Evolutionary conservation across 2,329 filamentous ascomycete species (phyloP), one percentile per base, ranked within the genome.

Genomic region (Aspergillus thermomutatus): DNA sequence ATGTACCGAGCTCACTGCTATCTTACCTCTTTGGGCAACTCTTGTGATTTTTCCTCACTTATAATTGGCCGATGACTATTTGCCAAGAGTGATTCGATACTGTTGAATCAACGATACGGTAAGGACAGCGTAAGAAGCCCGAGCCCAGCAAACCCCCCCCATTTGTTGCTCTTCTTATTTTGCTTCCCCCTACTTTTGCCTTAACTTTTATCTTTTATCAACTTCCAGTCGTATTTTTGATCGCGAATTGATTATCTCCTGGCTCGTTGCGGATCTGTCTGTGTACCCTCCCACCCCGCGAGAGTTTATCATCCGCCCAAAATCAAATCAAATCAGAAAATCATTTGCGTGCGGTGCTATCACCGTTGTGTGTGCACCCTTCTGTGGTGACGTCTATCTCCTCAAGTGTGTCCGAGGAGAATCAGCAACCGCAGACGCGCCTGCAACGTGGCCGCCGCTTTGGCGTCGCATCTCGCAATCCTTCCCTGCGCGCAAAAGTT

Each of bases 401-500:
- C 52, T 60, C 50, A n/a, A n/a, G n/a, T n/a, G n/a, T n/a, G n/a
- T n/a, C n/a, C n/a, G n/a, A n/a, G n/a, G n/a, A n/a, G n/a, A n/a
- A 50, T 50, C 47, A 47, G 54, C 55, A 51, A 55, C 59, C 28
- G 54, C 37, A 57, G 71, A 77, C 73, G 72, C 77, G 69, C 75
- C 73, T 74, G 72, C 75, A 73, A 76, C 75, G 75, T 77, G 75
- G 74, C 73, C 70, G 71, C 61, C 71, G 66, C 65, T 63, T 57
- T 63, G 65, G 66, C 68, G 65, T 65, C 66, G 70, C 69, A 72
- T 66, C 65, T 62, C 59, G 49, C 23, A 47, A 58, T 52, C 50
- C 56, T 57, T 54, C 57, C 61, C 55, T 54, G 52, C 50, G 41
- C n/a, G 45, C 43, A 41, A 50, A 54, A 45, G n/a, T 27, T 49